Evolutionary conservation across 2,329 filamentous ascomycete genomes (phyloP).

Genomic region (Sporothrix inflata): DNA sequence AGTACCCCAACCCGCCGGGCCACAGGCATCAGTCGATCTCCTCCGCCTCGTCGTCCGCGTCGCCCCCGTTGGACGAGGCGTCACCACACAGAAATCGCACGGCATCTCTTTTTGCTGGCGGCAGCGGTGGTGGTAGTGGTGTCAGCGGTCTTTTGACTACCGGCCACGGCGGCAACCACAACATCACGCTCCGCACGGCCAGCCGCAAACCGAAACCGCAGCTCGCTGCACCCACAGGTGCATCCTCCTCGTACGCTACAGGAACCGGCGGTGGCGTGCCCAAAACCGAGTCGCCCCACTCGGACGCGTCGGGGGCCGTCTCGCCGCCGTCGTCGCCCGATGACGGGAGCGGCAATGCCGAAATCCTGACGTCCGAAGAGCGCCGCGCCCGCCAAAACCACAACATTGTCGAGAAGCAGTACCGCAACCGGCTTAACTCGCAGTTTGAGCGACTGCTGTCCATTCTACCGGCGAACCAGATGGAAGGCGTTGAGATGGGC

Average conservation of each 20-base stretch:
- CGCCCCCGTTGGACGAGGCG: not conserved
- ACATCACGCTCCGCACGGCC: slow-evolving; percentile 33
- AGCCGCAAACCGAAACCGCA: slow-evolving; percentile 32
- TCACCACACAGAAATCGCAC: not conserved
- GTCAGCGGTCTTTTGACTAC: slow-evolving; percentile 18
- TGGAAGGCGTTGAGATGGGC: slow-evolving; percentile 19
- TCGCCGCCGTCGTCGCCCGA: slow-evolving; percentile 27
- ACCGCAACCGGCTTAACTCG: slow-evolving; percentile 51
- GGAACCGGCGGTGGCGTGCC: not conserved
- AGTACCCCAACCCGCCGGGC: not conserved
- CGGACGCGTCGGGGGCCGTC: slow-evolving; percentile 1
- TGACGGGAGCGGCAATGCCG: slow-evolving; percentile 10
- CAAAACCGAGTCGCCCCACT: not conserved
- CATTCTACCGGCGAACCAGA: slow-evolving; percentile 42
- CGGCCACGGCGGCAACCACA: slow-evolving; percentile 33
- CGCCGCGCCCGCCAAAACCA: slow-evolving; percentile 40
- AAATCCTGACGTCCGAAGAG: slow-evolving; percentile 31
- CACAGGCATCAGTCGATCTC: slow-evolving; percentile 25
- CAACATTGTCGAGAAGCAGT: slow-evolving; percentile 54
- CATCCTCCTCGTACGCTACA: not conserved
- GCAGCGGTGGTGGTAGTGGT: not conserved
- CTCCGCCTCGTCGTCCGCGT: slow-evolving; percentile 22
- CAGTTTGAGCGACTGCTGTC: slow-evolving; percentile 51
- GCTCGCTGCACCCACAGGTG: not conserved
- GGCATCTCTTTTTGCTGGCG: not conserved